A percentile compares a stretch with the other conserved stretches of the same genome.
phyloP scores from a whole-genome alignment of 306 rosid species.

The Heteromeles arbutifolia region DNA sequence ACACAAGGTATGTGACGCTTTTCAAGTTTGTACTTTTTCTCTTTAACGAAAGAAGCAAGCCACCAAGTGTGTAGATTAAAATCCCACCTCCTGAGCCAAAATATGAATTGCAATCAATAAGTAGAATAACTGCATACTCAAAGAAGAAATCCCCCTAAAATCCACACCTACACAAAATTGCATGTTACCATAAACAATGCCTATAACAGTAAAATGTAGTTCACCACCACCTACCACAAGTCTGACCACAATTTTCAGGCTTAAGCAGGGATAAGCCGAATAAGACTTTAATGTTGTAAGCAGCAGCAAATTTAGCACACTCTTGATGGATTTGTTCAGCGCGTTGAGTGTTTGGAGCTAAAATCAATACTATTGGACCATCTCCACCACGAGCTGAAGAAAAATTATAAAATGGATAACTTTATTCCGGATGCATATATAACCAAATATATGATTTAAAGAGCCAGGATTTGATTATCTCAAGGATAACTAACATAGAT shows the following conservation, averaged over 20 bases:
- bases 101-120: slow-evolving; percentile 17
- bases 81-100: slow-evolving; percentile 79
- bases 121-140: background rate
- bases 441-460: background rate
- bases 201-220: background rate
- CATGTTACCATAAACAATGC: background rate
- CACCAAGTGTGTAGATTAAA: slow-evolving; percentile 90
- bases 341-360: slow-evolving; percentile 93
- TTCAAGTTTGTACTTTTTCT: slow-evolving; percentile 86
- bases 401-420: slow-evolving; percentile 7
- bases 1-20: slow-evolving; percentile 90
- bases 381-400: slow-evolving; percentile 76
- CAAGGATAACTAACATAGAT: background rate
- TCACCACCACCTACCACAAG: slow-evolving; percentile 3
- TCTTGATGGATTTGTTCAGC: slow-evolving; percentile 97
- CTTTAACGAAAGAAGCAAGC: slow-evolving; percentile 91
- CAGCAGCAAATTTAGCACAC: slow-evolving; percentile 83
- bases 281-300: slow-evolving; percentile 69
- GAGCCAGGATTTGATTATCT: background rate
- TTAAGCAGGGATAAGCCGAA: too few species aligned
- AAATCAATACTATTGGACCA: slow-evolving; percentile 90
- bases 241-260: slow-evolving; percentile 35
- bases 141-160: slow-evolving; percentile 1
- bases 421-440: background rate
- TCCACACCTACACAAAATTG: background rate